Evolutionary conservation across 176 grass and related monocot genomes (phyloP).

Genomic region (Oryza rufipogon): DNA sequence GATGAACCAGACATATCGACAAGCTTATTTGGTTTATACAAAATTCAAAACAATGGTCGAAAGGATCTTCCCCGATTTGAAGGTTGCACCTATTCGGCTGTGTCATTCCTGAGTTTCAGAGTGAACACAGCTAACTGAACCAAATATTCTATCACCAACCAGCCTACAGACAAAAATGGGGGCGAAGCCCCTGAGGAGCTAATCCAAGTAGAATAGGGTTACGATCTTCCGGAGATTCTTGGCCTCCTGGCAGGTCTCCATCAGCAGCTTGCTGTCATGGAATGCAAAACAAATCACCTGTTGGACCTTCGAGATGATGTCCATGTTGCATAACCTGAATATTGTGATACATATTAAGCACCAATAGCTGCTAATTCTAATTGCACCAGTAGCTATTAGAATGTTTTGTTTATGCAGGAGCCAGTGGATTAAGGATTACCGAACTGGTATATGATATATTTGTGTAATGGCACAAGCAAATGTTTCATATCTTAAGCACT

Average conservation of each 20-base stretch:
- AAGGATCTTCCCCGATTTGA: conserved; percentile 32
- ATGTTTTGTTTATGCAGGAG: neutral
- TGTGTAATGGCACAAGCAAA: neutral
- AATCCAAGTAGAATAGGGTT: conserved; percentile 99
- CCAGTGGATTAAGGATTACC: neutral
- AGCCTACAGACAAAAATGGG: conserved; percentile 51
- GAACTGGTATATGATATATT: neutral
- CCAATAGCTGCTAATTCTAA: neutral
- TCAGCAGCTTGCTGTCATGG: conserved; percentile 93
- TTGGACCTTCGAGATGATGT: conserved; percentile 95
- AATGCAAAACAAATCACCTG: conserved; percentile 97
- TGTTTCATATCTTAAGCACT: neutral
- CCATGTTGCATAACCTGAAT: conserved; percentile 98
- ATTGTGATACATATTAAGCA: conserved; percentile 15
- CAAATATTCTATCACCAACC: conserved; percentile 19
- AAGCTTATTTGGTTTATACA: conserved; percentile 50
- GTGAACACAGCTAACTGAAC: conserved; percentile 44
- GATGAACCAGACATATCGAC: conserved; percentile 38
- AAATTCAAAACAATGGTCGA: conserved; percentile 62
- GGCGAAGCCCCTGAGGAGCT: conserved; percentile 24
- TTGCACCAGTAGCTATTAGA: neutral
- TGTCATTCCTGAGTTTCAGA: conserved; percentile 3
- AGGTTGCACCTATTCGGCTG: conserved; percentile 29
- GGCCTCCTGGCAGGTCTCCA: conserved; percentile 97
- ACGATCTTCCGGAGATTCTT: conserved; percentile 96